These are phyloP conservation scores for Quercus suber DNA, from an alignment of 306 rosid species.

Conservation along the genomic window DNA sequence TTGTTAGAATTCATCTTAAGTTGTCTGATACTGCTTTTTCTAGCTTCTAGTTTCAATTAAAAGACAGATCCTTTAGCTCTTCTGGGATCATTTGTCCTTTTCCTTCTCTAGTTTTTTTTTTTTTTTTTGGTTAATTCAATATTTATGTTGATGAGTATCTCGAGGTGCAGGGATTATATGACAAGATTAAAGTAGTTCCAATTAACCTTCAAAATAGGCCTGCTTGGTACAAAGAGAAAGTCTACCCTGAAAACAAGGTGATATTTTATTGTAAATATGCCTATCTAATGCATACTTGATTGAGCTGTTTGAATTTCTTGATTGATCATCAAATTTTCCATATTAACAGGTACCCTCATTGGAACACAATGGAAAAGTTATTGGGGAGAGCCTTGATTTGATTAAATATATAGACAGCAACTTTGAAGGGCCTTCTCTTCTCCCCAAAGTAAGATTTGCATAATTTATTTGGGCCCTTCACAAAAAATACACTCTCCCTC, in stretches of 20 bases:
- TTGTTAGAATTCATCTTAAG: not conserved
- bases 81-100: not conserved
- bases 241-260: conserved; percentile 62
- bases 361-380: conserved; percentile 80
- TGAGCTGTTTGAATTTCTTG: not conserved
- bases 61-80: not conserved
- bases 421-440: conserved; percentile 55
- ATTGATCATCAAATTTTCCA: not conserved
- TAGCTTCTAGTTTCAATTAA: not conserved
- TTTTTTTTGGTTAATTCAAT: too few species aligned
- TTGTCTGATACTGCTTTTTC: not conserved
- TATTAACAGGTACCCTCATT: conserved; percentile 66
- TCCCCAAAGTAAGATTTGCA: conserved; percentile 46
- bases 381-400: conserved; percentile 88
- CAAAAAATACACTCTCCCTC: not conserved
- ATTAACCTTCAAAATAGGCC: conserved; percentile 64
- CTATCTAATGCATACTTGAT: not conserved
- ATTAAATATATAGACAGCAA: conserved; percentile 66
- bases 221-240: conserved; percentile 81
- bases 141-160: not conserved
- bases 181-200: conserved; percentile 68
- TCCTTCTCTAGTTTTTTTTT: not conserved
- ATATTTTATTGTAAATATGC: not conserved
- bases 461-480: not conserved
- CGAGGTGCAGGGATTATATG: conserved; percentile 59